Conservation (phyloP, 768 basidiomycete species). For the Tylopilus balloui region DNA sequence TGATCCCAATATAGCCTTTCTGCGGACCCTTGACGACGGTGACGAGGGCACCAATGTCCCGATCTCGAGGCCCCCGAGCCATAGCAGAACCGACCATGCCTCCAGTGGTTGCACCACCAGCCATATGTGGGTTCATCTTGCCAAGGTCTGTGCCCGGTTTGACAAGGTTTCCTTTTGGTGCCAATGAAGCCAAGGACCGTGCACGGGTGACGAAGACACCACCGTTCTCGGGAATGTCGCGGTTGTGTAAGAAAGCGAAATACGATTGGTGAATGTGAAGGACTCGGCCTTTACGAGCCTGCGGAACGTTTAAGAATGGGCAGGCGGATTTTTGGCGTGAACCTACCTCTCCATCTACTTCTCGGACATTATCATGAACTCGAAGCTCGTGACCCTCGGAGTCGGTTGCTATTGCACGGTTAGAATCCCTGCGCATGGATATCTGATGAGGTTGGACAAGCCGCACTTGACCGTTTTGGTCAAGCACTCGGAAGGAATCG, state of each 20-base stretch:
- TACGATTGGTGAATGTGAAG: conserved; percentile 93
- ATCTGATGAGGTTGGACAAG: conserved; percentile 93
- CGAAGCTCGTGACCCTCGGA: conserved; percentile 83
- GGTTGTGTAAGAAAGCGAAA: conserved; percentile 91
- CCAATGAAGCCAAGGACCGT: conserved; percentile 74
- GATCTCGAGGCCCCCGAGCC: conserved; percentile 76
- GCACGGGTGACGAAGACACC: conserved; percentile 93
- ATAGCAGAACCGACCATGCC: conserved; percentile 83
- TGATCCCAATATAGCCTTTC: conserved; percentile 87
- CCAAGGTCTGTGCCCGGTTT: conserved; percentile 72
- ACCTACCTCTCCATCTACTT: conserved; percentile 80
- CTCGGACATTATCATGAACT: conserved; percentile 88
- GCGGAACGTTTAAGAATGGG: conserved; percentile 1
- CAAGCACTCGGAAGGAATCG: conserved; percentile 91
- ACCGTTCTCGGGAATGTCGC: conserved; percentile 84
- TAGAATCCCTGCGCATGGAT: conserved; percentile 81
- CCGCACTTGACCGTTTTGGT: conserved; percentile 88
- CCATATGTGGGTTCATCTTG: conserved; percentile 84
- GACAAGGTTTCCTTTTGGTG: conserved; percentile 75
- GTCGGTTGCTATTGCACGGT: conserved; percentile 83
- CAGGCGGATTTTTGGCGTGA: neutral
- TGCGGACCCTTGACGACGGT: conserved; percentile 80
- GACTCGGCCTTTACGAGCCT: conserved; percentile 85
- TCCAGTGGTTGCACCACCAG: conserved; percentile 50
- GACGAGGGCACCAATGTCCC: conserved; percentile 76